Evolutionary conservation across 768 basidiomycete genomes (phyloP).

Genomic region (Kwoniella sp.): DNA sequence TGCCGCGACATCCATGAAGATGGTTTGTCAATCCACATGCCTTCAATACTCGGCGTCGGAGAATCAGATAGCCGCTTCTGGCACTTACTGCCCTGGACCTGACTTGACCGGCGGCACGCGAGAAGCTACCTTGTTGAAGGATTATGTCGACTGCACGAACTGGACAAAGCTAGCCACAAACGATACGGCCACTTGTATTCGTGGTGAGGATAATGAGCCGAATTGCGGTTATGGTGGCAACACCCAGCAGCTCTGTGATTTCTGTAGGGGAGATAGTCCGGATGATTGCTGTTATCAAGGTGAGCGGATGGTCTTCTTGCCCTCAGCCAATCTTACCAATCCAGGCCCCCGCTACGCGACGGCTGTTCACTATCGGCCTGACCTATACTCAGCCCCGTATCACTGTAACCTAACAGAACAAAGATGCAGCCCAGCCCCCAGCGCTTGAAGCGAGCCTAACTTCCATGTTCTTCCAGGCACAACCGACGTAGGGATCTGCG

Average conservation of each 20-base stretch:
- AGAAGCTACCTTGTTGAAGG: slow-evolving; percentile 41
- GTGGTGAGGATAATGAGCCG: slow-evolving; percentile 43
- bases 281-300: slow-evolving; percentile 49
- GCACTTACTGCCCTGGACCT: slow-evolving; percentile 48
- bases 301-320: slow-evolving; percentile 18
- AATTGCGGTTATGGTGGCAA: slow-evolving; percentile 48
- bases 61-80: slow-evolving; percentile 31
- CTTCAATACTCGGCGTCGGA: slow-evolving; percentile 50
- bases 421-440: too few relatives aligned
- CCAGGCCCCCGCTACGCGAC: too few relatives aligned
- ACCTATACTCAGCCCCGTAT: too few relatives aligned
- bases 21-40: slow-evolving; percentile 54
- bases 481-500: slow-evolving; percentile 48
- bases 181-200: slow-evolving; percentile 45
- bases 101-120: slow-evolving; percentile 46
- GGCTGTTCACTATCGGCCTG: too few relatives aligned
- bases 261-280: slow-evolving; percentile 40
- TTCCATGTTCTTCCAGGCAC: slow-evolving; percentile 22
- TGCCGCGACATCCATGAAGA: slow-evolving; percentile 48
- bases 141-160: slow-evolving; percentile 52
- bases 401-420: too few relatives aligned
- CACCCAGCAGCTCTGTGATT: slow-evolving; percentile 40
- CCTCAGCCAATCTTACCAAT: too few relatives aligned
- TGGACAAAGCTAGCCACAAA: slow-evolving; percentile 51
- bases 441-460: too few relatives aligned